Base-by-base conservation (phyloP, 2,329 filamentous ascomycete species). In the Fusarium sp. region DNA sequence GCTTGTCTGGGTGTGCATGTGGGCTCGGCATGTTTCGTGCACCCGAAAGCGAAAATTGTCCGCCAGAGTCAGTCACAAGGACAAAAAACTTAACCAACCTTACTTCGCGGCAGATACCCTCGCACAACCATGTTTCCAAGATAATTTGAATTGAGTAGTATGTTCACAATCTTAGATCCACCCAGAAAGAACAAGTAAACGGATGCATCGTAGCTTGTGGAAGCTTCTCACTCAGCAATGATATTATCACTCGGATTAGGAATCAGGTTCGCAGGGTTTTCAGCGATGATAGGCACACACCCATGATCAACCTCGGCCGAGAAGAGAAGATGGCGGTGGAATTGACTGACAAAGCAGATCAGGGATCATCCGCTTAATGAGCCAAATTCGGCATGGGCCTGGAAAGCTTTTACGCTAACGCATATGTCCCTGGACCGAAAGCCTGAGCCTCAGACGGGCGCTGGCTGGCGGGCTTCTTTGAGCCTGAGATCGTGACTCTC, bases 21-120 rank as follows among this genome's bases (percentile, higher is more conserved):
- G 63, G 72, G 67, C 60, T 66, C 71, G 71, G 71, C 57, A 59
- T 61, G 54, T 42, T 69, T 66, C 10, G 44, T 39, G 37, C 56
- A 57, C 64, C 72, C 71, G 72, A 73, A 71, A 71, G 70, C 70
- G 70, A 73, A 73, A 73, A 73, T 51, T 54, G 65, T 31, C 66
- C 66, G 48, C n/a, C 46, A 58, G 51, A 41, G 23, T 52, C n/a
- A 56, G 59, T 73, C 70, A 72, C 46, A 59, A 49, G 66, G 51
- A 49, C 56, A 54, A 23, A 18, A 41, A 60, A 42, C 38, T 27
- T 60, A 33, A 19, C 29, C 21, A 49, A 33, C 46, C 29, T 49
- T 33, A 49, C 46, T 49, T 48, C 44, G 23, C 31, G 41, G n/a
- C 35, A n/a, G 29, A 51, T 46, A 49, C 33, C 23, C 49, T 39